A percentile compares a stretch with the other conserved stretches of the same genome.
Conservation (phyloP, 768 basidiomycete species). For the Xanthoconium purpureum region DNA sequence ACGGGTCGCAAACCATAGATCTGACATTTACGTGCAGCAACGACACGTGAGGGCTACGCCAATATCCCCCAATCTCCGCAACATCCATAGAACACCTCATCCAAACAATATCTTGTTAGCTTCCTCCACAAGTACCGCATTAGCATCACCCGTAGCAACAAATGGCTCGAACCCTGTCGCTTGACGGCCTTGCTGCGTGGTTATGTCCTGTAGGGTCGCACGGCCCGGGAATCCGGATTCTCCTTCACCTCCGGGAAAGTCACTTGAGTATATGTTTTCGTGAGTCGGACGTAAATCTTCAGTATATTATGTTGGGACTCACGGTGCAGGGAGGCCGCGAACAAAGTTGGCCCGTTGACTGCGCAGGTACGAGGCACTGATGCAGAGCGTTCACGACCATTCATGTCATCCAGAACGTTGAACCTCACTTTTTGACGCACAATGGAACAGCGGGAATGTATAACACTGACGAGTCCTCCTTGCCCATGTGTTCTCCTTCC, state of each 20-base stretch:
- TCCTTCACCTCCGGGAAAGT: constrained; percentile 52
- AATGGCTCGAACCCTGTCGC: constrained; percentile 45
- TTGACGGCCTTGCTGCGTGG: constrained; percentile 34
- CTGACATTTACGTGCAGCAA: too few species aligned
- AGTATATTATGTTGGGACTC: constrained; percentile 12
- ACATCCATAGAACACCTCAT: background rate
- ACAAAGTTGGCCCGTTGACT: constrained; percentile 47
- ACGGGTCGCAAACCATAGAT: too few species aligned
- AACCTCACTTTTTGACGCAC: constrained; percentile 45
- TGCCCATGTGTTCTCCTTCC: constrained; percentile 45
- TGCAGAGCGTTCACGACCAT: background rate
- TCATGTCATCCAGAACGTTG: background rate
- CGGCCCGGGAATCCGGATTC: constrained; percentile 44
- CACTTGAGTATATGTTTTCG: constrained; percentile 27
- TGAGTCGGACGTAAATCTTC: background rate
- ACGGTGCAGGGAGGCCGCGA: constrained; percentile 50
- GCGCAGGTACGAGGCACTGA: constrained; percentile 48
- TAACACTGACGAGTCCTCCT: constrained; percentile 50
- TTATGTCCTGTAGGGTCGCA: constrained; percentile 34
- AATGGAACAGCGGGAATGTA: constrained; percentile 56
- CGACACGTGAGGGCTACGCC: background rate
- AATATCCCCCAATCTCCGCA: background rate
- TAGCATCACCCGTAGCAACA: constrained; percentile 5
- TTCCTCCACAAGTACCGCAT: constrained; percentile 21
- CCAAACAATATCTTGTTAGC: constrained; percentile 28